These are phyloP conservation scores for Rutstroemia sp. DNA, from an alignment of 2,329 filamentous ascomycete species.

Conservation along the genomic window DNA sequence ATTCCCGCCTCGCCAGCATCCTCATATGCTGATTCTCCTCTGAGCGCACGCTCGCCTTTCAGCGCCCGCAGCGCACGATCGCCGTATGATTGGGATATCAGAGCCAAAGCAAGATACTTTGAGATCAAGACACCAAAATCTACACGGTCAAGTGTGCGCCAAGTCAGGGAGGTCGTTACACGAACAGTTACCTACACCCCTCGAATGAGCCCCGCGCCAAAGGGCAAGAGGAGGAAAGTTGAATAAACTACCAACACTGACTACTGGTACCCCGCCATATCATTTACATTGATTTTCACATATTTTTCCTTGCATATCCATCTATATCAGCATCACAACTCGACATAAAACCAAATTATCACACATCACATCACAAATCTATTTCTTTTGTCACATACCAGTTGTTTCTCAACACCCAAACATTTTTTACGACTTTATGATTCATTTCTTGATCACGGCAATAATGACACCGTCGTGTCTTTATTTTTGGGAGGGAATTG, in stretches of 20 bases:
- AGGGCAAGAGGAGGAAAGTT: constrained; percentile 83
- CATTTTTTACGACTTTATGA: constrained; percentile 22
- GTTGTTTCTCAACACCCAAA: background rate
- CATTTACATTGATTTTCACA: background rate
- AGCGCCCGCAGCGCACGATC: constrained; percentile 57
- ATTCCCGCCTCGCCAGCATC: constrained; percentile 70
- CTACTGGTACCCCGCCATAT: background rate
- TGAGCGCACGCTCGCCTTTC: constrained; percentile 62
- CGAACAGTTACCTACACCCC: constrained; percentile 87
- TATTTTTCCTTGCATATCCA: background rate
- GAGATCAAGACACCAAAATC: constrained; percentile 49
- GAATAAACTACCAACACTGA: constrained; percentile 32
- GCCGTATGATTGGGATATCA: constrained; percentile 72
- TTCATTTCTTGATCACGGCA: constrained; percentile 25
- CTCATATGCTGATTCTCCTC: constrained; percentile 54
- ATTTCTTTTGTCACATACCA: constrained; percentile 4
- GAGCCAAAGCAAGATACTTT: constrained; percentile 57
- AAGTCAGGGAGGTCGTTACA: constrained; percentile 87
- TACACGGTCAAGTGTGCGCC: constrained; percentile 54
- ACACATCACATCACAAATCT: background rate
- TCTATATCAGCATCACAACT: constrained; percentile 5
- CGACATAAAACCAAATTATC: too few relatives aligned
- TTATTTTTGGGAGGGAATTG: constrained; percentile 8
- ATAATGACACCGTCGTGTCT: constrained; percentile 9
- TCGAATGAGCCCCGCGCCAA: constrained; percentile 79